Evolutionary conservation across 371 early-diverging fungal species (phyloP).

Genomic region (Entomophthora muscae): DNA sequence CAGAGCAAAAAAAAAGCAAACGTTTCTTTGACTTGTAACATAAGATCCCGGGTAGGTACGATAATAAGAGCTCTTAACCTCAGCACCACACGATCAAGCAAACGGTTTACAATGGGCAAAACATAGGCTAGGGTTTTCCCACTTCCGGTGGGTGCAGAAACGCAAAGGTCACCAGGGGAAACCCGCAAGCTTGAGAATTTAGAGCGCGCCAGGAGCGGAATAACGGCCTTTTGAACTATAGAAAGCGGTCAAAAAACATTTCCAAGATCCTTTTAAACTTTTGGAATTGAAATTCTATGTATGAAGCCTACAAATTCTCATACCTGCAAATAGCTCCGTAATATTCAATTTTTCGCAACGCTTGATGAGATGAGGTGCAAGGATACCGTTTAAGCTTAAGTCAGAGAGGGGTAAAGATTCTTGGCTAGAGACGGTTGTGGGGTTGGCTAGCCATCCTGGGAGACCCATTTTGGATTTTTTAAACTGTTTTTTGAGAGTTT

Average conservation of each 20-base stretch:
- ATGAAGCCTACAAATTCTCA: not conserved
- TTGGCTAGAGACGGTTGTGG: constrained; percentile 45
- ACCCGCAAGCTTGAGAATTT: constrained; percentile 28
- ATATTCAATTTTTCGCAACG: constrained; percentile 47
- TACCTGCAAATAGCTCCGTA: constrained; percentile 57
- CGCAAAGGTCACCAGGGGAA: constrained; percentile 60
- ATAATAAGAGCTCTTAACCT: constrained; percentile 73
- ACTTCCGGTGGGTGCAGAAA: constrained; percentile 88
- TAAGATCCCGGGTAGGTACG: constrained; percentile 82
- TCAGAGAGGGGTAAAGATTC: constrained; percentile 21
- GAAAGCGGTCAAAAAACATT: not conserved
- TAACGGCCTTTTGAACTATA: constrained; percentile 67
- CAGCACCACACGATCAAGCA: constrained; percentile 46
- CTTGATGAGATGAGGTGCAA: constrained; percentile 33
- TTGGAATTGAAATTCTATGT: not conserved
- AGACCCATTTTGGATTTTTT: constrained; percentile 34
- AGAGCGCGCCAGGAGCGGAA: constrained; percentile 51
- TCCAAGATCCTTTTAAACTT: not conserved
- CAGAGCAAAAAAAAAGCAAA: constrained; percentile 56
- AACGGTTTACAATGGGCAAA: constrained; percentile 70
- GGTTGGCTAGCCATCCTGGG: constrained; percentile 70
- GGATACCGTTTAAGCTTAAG: constrained; percentile 19
- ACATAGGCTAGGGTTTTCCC: constrained; percentile 97
- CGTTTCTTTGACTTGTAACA: constrained; percentile 61
- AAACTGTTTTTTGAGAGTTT: constrained; percentile 9